These are phyloP conservation scores for Ophiostoma pallidulum DNA, from an alignment of 2,329 filamentous ascomycete species.

Conservation along the genomic window DNA sequence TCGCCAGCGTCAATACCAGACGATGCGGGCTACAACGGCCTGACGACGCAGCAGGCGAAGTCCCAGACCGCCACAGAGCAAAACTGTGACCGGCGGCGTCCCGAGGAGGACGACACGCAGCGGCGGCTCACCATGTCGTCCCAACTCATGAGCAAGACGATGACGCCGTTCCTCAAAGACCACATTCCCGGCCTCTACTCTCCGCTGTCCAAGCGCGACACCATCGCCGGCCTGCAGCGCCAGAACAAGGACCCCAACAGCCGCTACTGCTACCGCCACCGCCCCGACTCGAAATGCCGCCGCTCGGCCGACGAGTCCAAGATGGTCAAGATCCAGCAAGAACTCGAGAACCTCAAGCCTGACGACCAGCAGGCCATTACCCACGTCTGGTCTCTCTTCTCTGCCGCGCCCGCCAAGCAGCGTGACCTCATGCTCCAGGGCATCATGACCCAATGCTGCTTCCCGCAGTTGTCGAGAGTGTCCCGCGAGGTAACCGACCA, in stretches of 20 bases:
- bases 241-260: slow-evolving; percentile 57
- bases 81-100: slow-evolving; percentile 42
- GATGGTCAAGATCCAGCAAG: slow-evolving; percentile 90
- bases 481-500: slow-evolving; percentile 86
- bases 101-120: slow-evolving; percentile 39
- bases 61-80: slow-evolving; percentile 23
- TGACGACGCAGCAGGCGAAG: neutral
- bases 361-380: slow-evolving; percentile 91
- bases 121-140: slow-evolving; percentile 49
- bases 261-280: slow-evolving; percentile 91
- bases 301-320: slow-evolving; percentile 88
- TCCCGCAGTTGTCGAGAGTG: slow-evolving; percentile 89
- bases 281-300: slow-evolving; percentile 87
- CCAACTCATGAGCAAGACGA: slow-evolving; percentile 64
- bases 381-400: slow-evolving; percentile 97
- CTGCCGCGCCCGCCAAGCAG: slow-evolving; percentile 85
- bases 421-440: slow-evolving; percentile 94
- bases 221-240: slow-evolving; percentile 28
- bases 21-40: slow-evolving; percentile 2
- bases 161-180: slow-evolving; percentile 80
- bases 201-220: slow-evolving; percentile 54
- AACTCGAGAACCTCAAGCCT: slow-evolving; percentile 71
- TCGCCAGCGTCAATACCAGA: neutral
- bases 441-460: slow-evolving; percentile 93
- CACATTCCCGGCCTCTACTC: slow-evolving; percentile 88